Evolutionary conservation across 192 early-diverging fungal species (phyloP).

Genomic region (Entophlyctis luteolus): DNA sequence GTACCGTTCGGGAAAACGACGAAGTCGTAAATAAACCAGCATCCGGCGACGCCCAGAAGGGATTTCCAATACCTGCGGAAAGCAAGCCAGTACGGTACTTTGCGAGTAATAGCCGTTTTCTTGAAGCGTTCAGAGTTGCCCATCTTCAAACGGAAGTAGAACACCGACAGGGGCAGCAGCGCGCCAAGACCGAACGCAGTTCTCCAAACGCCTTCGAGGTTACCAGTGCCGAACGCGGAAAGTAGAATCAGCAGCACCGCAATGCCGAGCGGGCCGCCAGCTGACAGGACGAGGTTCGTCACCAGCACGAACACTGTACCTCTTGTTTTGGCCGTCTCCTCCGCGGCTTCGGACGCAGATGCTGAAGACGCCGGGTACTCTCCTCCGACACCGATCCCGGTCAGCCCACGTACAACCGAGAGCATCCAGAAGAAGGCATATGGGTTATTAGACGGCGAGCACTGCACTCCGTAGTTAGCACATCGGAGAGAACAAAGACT

Average conservation of each 20-base stretch:
- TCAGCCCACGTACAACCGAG: conserved; percentile 39
- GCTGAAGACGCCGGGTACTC: conserved; percentile 53
- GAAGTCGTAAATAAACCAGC: conserved; percentile 51
- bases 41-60: conserved; percentile 45
- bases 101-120: conserved; percentile 44
- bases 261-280: neutral
- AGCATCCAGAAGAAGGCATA: conserved; percentile 20
- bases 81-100: conserved; percentile 53
- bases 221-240: conserved; percentile 42
- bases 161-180: neutral
- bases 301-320: conserved; percentile 23
- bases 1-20: conserved; percentile 35
- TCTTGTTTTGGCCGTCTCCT: conserved; percentile 26
- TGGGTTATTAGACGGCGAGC: neutral
- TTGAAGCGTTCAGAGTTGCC: conserved; percentile 46
- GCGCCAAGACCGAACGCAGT: conserved; percentile 52
- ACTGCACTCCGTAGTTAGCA: no score
- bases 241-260: conserved; percentile 30
- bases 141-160: conserved; percentile 54
- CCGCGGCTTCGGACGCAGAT: conserved; percentile 51
- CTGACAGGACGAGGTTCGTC: conserved; percentile 12
- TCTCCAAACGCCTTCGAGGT: conserved; percentile 40
- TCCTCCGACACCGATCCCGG: conserved; percentile 48
- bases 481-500: no score
- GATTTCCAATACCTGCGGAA: conserved; percentile 51